These are phyloP conservation scores for Suillus americanus DNA, from an alignment of 768 basidiomycete species.

Conservation along the genomic window DNA sequence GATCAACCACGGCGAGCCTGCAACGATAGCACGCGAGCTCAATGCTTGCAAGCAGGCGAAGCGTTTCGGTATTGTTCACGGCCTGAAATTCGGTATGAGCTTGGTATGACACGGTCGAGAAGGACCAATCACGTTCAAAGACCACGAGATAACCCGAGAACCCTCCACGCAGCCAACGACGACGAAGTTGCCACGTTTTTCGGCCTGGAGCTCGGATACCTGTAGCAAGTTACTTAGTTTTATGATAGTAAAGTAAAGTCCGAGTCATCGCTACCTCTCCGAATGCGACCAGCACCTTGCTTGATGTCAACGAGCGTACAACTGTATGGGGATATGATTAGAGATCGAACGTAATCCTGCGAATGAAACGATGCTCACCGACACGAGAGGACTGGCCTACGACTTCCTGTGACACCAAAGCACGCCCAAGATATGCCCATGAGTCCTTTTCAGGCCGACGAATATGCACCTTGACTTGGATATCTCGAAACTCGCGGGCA, in stretches of 20 bases:
- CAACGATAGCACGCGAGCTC: slow-evolving; percentile 83
- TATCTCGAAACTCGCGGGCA: slow-evolving; percentile 67
- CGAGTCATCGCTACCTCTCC: slow-evolving; percentile 48
- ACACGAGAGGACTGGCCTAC: slow-evolving; percentile 77
- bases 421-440: slow-evolving; percentile 82
- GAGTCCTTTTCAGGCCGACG: slow-evolving; percentile 75
- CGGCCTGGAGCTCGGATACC: slow-evolving; percentile 75
- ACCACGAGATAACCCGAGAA: slow-evolving; percentile 78
- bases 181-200: slow-evolving; percentile 86
- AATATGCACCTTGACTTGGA: slow-evolving; percentile 84
- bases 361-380: slow-evolving; percentile 46
- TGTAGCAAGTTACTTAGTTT: slow-evolving; percentile 23
- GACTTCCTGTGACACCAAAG: slow-evolving; percentile 72
- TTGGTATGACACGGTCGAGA: slow-evolving; percentile 11
- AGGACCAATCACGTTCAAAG: slow-evolving; percentile 61
- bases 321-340: slow-evolving; percentile 16
- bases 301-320: slow-evolving; percentile 53
- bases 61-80: slow-evolving; percentile 78
- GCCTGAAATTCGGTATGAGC: slow-evolving; percentile 46
- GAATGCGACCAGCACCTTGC: slow-evolving; percentile 70
- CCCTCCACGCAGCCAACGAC: slow-evolving; percentile 80
- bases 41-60: slow-evolving; percentile 78
- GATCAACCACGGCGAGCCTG: slow-evolving; percentile 66
- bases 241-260: background rate
- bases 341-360: slow-evolving; percentile 1